These are phyloP conservation scores for Cymodocea nodosa DNA, from an alignment of 116 monocot species.

Conservation along the genomic window DNA sequence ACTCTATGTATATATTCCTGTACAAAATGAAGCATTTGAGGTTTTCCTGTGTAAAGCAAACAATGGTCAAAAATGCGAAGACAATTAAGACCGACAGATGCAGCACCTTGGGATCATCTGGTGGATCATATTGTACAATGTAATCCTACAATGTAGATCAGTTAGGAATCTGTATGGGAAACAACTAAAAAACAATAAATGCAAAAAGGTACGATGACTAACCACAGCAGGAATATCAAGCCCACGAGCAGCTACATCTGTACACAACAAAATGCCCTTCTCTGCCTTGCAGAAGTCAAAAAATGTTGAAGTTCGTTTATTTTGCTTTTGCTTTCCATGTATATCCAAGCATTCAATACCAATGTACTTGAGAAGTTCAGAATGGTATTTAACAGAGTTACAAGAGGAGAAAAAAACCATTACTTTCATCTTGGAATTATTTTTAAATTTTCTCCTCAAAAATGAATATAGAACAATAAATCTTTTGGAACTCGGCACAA, in stretches of 20 bases:
- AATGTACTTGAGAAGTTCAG: conserved; percentile 76
- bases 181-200: not conserved
- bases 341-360: conserved; percentile 72
- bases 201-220: conserved; percentile 9
- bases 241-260: conserved; percentile 93
- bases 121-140: conserved; percentile 97
- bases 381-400: conserved; percentile 79
- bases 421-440: conserved; percentile 49
- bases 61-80: not conserved
- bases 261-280: conserved; percentile 82
- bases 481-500: conserved; percentile 72
- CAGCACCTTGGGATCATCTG: conserved; percentile 90
- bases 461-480: conserved; percentile 83
- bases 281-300: conserved; percentile 87
- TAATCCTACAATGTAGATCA: conserved; percentile 46
- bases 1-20: conserved; percentile 94
- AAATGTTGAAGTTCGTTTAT: conserved; percentile 79
- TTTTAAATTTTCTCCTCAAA: conserved; percentile 48
- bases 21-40: not conserved
- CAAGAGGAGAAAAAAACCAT: conserved; percentile 99
- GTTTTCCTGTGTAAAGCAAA: not conserved
- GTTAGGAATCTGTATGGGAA: not conserved
- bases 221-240: conserved; percentile 97
- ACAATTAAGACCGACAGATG: not conserved
- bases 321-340: conserved; percentile 97